These are phyloP conservation scores for Phanerochaete sordida DNA, from an alignment of 768 basidiomycete species.

Conservation along the genomic window DNA sequence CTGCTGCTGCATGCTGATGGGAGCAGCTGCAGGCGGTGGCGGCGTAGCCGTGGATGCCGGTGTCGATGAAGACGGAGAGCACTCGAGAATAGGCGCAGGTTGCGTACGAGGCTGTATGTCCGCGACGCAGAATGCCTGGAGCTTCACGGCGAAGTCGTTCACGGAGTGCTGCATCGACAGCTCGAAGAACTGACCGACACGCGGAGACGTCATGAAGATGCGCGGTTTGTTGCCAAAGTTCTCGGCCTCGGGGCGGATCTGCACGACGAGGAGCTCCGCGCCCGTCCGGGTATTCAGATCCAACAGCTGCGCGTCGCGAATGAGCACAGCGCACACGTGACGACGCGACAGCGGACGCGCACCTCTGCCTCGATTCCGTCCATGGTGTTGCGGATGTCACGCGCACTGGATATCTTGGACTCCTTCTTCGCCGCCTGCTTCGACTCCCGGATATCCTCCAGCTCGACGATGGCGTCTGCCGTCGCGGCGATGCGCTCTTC, in stretches of 20 bases:
- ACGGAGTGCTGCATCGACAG: not conserved
- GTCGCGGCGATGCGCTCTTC: conserved; percentile 4
- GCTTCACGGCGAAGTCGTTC: conserved; percentile 2
- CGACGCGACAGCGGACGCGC: not conserved
- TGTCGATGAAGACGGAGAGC: not conserved
- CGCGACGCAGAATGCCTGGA: conserved; percentile 4
- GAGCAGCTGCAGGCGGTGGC: not conserved
- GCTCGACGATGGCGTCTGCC: not conserved
- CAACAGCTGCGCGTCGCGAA: not conserved
- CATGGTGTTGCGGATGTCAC: conserved; percentile 2
- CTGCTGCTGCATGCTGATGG: not conserved
- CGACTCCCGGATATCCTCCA: conserved; percentile 2
- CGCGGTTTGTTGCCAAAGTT: not conserved
- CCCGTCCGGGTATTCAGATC: conserved; percentile 5
- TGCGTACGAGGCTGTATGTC: not conserved
- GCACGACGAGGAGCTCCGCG: conserved; percentile 1
- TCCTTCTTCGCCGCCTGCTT: conserved; percentile 1
- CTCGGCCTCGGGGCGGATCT: conserved; percentile 1
- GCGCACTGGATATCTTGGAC: not conserved
- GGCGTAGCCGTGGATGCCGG: not conserved
- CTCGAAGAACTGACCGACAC: conserved; percentile 3
- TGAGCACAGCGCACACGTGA: not conserved
- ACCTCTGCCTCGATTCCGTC: conserved; percentile 3
- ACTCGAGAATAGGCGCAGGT: not conserved
- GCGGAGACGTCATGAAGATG: not conserved